phyloP scores from a whole-genome alignment of 495 filamentous ascomycete species.

The Oleoguttula mirabilis region DNA sequence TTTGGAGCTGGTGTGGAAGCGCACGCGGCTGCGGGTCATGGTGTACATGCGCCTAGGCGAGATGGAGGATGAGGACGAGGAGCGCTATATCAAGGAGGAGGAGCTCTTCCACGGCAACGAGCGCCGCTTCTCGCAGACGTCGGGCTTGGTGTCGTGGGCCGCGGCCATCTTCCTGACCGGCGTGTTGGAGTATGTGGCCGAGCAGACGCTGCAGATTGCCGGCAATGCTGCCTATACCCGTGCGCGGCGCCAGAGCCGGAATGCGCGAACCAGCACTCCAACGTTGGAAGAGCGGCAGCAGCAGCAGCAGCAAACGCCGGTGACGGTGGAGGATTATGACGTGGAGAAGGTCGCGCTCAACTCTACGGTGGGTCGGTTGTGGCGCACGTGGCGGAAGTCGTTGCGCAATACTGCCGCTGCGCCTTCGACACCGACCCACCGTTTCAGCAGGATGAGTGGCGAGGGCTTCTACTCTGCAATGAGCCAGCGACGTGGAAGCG shows the following conservation, averaged over 20 bases:
- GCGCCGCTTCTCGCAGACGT: conserved; percentile 39
- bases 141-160: conserved; percentile 70
- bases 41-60: conserved; percentile 94
- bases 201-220: conserved; percentile 76
- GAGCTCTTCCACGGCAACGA: conserved; percentile 44
- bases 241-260: conserved; percentile 26
- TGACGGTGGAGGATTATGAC: conserved; percentile 80
- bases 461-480: conserved; percentile 3
- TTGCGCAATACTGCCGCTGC: conserved; percentile 8
- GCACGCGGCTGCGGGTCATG: conserved; percentile 87
- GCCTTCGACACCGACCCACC: not conserved
- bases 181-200: conserved; percentile 86
- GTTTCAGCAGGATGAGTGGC: not conserved
- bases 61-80: conserved; percentile 95
- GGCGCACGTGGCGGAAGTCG: conserved; percentile 85
- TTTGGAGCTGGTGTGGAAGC: conserved; percentile 77
- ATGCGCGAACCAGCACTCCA: conserved; percentile 15
- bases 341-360: conserved; percentile 89
- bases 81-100: conserved; percentile 65
- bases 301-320: conserved; percentile 17
- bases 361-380: conserved; percentile 73
- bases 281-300: conserved; percentile 26
- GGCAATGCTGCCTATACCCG: conserved; percentile 77
- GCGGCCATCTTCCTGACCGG: conserved; percentile 93
- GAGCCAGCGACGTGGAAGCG: conserved; percentile 1